Conservation (phyloP, 306 rosid species). For the Corylus heterophylla region DNA sequence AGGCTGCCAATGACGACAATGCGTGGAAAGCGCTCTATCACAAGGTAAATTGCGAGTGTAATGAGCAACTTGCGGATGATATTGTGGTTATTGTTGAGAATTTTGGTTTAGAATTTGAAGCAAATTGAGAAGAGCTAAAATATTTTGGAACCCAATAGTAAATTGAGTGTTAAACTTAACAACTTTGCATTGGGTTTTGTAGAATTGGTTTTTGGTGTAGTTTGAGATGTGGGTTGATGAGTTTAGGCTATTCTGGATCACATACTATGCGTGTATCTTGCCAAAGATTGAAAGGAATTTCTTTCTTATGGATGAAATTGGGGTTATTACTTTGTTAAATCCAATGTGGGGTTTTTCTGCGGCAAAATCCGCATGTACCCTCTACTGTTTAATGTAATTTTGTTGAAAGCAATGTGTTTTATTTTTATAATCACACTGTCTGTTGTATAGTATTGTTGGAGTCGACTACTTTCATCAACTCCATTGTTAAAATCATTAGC, state of each 20-base stretch:
- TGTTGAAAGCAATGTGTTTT: too few relatives aligned
- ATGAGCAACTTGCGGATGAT: neutral
- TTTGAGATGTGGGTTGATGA: neutral
- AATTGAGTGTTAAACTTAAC: neutral
- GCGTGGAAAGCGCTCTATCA: constrained; percentile 98
- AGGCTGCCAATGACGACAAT: constrained; percentile 94
- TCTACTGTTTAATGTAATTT: too few relatives aligned
- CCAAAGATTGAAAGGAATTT: too few relatives aligned
- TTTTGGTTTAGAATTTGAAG: neutral
- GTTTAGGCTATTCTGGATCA: neutral
- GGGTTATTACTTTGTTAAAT: neutral
- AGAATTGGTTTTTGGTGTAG: neutral
- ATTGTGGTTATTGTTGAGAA: neutral
- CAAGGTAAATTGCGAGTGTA: constrained; percentile 52
- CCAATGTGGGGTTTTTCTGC: too few relatives aligned
- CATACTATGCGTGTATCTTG: too few relatives aligned
- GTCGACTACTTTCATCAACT: too few relatives aligned
- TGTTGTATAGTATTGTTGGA: too few relatives aligned
- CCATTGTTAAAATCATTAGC: too few relatives aligned
- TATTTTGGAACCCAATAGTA: neutral
- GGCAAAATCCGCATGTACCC: too few relatives aligned
- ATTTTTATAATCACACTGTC: too few relatives aligned
- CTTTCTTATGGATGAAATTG: neutral
- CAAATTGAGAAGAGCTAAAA: neutral
- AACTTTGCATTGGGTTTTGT: neutral